phyloP scores from a whole-genome alignment of 192 early-diverging fungal genomes.

The Phlyctochytrium bullatum region DNA sequence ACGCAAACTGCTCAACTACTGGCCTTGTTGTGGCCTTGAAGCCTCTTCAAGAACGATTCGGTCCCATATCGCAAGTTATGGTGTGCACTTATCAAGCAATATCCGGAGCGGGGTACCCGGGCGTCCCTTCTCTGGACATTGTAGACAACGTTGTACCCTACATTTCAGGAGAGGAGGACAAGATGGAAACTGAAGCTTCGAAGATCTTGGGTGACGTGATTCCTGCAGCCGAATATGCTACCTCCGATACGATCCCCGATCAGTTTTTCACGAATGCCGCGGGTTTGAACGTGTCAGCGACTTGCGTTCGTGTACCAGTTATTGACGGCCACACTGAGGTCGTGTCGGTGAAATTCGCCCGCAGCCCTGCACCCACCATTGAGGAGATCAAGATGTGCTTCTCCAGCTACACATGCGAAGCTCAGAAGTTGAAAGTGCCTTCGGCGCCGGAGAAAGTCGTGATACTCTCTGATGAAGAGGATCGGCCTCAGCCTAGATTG shows the following conservation, averaged over 20 bases:
- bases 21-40: slow-evolving; percentile 90
- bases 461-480: slow-evolving; percentile 58
- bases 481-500: slow-evolving; percentile 93
- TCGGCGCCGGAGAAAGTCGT: slow-evolving; percentile 82
- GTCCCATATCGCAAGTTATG: slow-evolving; percentile 73
- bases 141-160: slow-evolving; percentile 94
- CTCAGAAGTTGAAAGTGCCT: slow-evolving; percentile 71
- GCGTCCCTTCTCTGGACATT: slow-evolving; percentile 92
- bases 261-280: slow-evolving; percentile 50
- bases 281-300: slow-evolving; percentile 80
- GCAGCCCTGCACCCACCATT: slow-evolving; percentile 61
- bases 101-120: slow-evolving; percentile 97
- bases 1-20: slow-evolving; percentile 98
- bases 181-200: slow-evolving; percentile 90
- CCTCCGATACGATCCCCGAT: background rate
- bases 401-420: slow-evolving; percentile 69
- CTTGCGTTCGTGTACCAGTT: slow-evolving; percentile 95
- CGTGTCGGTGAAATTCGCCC: slow-evolving; percentile 81
- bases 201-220: slow-evolving; percentile 86
- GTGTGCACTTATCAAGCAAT: slow-evolving; percentile 96
- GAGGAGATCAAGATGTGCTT: slow-evolving; percentile 56
- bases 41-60: slow-evolving; percentile 78
- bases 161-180: slow-evolving; percentile 94
- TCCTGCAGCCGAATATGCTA: slow-evolving; percentile 15
- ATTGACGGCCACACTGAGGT: slow-evolving; percentile 94